Base-by-base conservation (phyloP, 2,329 filamentous ascomycete species). In the Colletotrichum tabaci region DNA sequence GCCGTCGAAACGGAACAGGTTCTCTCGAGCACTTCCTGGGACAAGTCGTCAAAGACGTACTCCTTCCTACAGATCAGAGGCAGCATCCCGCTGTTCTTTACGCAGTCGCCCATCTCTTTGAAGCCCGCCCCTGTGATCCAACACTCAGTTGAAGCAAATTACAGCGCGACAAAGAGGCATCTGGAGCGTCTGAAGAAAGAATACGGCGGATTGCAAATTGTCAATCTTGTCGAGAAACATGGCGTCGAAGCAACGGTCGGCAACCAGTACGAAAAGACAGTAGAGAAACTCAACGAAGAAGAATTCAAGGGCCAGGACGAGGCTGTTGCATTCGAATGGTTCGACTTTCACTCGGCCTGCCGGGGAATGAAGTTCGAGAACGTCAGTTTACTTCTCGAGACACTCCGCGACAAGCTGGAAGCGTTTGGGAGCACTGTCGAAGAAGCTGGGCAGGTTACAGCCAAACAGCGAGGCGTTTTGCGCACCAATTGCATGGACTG, bases 401-500 rank as follows among this genome's bases (percentile, higher is more conserved):
- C 86, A 0, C 82, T 98, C 4, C 88, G 88, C 38, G 83, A 87
- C 4, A 91, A 88, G n/a, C 84, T 98, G 13, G 90, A 93, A 53
- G 84, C 87, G 5, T 90, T 92, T 56, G 92, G 93, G 1, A 95
- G 93, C 83, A 94, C 93, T 0, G 88, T 93, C 2, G 84, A 87
- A 64, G 76, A 81, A 15, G 81, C 84, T 21, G 87, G 85, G 2
- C 78, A 81, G 40, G 70, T 88, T 16, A 75, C 82, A 18, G 76
- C 79, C 5, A 84, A 79, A 57, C 95, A 98, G 79, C 86, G 84
- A 35, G 95, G 95, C 1, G 89, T 97, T 8, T 80, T 98, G n/a
- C 89, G 96, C 67, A 98, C 95, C 2, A 99, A 99, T 78, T 99
- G 96, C 81, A 98, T 99, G 96, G 96, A 99, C 79, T 99, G 96